A percentile compares a stretch with the other conserved stretches of the same genome.
These are phyloP conservation scores for Fusarium sp. DNA, from an alignment of 2,329 filamentous ascomycete species.

Conservation along the genomic window DNA sequence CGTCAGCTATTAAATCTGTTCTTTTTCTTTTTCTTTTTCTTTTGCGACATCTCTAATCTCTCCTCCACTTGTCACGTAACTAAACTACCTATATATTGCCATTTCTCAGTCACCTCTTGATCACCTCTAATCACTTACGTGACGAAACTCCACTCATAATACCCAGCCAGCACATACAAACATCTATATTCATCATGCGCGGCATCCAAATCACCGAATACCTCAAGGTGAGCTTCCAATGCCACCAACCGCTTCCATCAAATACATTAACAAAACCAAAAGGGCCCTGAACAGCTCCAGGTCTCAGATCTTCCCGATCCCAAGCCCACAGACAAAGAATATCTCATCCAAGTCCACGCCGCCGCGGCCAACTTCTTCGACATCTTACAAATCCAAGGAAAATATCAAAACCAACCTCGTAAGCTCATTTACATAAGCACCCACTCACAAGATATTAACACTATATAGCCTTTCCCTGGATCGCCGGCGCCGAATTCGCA, in stretches of 20 bases:
- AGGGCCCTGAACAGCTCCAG: conserved; percentile 82
- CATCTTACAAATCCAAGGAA: conserved; percentile 91
- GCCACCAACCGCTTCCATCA: background rate
- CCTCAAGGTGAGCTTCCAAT: conserved; percentile 67
- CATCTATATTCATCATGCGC: conserved; percentile 65
- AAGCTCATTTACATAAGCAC: conserved; percentile 22
- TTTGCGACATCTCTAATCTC: background rate
- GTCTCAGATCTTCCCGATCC: conserved; percentile 81
- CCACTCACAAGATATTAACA: background rate
- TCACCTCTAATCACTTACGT: background rate
- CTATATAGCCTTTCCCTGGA: conserved; percentile 77
- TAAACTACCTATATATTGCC: background rate
- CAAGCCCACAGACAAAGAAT: conserved; percentile 75
- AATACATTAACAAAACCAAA: background rate
- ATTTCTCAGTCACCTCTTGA: background rate
- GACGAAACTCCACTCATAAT: background rate
- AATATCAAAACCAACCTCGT: conserved; percentile 92
- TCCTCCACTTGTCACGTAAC: background rate
- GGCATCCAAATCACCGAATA: conserved; percentile 79
- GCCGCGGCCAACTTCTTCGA: conserved; percentile 97
- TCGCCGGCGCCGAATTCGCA: conserved; percentile 87
- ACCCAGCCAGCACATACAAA: background rate
- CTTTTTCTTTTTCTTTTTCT: background rate
- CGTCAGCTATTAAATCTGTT: conserved; percentile 19
- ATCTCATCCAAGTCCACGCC: conserved; percentile 87